Conservation (phyloP, 2,329 filamentous ascomycete genomes). For the Fusarium sp. region DNA sequence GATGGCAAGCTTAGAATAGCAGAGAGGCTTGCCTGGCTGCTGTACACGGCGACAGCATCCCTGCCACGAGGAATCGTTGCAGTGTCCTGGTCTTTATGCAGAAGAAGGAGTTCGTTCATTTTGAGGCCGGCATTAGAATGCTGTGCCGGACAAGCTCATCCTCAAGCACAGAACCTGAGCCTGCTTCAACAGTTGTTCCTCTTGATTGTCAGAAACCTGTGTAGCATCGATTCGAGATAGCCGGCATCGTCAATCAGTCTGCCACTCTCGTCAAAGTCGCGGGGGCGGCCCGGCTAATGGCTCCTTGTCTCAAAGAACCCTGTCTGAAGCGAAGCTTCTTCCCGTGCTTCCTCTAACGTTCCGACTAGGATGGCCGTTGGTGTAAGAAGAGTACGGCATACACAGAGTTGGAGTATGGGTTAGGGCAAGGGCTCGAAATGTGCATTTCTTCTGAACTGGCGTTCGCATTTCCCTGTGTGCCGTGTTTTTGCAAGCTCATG, state of each 20-base stretch:
- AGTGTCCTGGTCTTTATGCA: background rate
- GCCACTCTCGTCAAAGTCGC: conserved; percentile 8
- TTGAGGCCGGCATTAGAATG: background rate
- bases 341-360: conserved; percentile 23
- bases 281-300: conserved; percentile 15
- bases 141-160: background rate
- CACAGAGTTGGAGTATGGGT: background rate
- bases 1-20: conserved; percentile 11
- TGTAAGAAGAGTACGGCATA: background rate
- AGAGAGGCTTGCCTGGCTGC: background rate
- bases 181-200: background rate
- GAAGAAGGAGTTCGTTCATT: background rate
- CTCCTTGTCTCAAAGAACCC: conserved; percentile 18
- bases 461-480: background rate
- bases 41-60: background rate
- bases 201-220: background rate
- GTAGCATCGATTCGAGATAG: background rate
- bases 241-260: conserved; percentile 19
- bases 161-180: background rate
- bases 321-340: conserved; percentile 27
- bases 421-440: background rate
- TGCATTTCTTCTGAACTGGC: background rate
- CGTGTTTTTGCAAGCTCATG: background rate
- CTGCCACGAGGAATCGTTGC: background rate
- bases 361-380: conserved; percentile 8